phyloP scores from a whole-genome alignment of 2,329 filamentous ascomycete genomes.

The Diaporthe sp. region DNA sequence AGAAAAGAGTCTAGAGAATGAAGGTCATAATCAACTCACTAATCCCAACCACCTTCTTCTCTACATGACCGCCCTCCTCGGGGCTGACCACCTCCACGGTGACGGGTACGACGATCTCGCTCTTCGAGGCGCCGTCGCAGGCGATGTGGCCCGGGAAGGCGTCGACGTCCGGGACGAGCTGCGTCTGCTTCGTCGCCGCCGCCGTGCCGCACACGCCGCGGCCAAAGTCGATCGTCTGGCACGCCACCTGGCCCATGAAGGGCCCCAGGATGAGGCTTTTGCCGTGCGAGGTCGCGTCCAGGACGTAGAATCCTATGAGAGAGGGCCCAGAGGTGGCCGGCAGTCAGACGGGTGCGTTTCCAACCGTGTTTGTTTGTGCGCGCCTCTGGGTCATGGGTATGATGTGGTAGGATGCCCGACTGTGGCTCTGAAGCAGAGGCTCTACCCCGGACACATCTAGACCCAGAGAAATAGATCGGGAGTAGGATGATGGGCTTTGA shows the following conservation, averaged over 20 bases:
- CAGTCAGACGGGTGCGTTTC: neutral
- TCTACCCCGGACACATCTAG: slow-evolving; percentile 5
- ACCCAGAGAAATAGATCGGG: neutral
- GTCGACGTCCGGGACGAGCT: slow-evolving; percentile 78
- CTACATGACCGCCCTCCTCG: slow-evolving; percentile 42
- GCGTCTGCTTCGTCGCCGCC: slow-evolving; percentile 70
- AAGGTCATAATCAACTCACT: slow-evolving; percentile 8
- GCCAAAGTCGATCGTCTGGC: slow-evolving; percentile 80
- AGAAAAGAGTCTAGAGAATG: too few species aligned
- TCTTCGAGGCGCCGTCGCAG: slow-evolving; percentile 80
- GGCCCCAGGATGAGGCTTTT: slow-evolving; percentile 77
- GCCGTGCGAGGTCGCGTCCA: slow-evolving; percentile 61
- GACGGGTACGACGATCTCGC: slow-evolving; percentile 86
- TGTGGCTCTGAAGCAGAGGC: slow-evolving; percentile 13
- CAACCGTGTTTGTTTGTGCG: too few species aligned
- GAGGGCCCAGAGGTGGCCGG: neutral
- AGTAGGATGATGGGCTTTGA: neutral
- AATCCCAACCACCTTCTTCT: slow-evolving; percentile 61
- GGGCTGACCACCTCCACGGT: slow-evolving; percentile 51
- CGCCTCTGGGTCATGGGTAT: neutral
- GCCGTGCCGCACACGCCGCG: slow-evolving; percentile 82
- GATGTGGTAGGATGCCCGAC: neutral
- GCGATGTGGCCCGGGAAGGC: slow-evolving; percentile 85
- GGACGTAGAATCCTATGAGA: slow-evolving; percentile 77
- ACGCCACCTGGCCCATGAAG: slow-evolving; percentile 85